Evolutionary conservation across 2,329 filamentous ascomycete species (phyloP).

Genomic region (Cordyceps pruinosa): DNA sequence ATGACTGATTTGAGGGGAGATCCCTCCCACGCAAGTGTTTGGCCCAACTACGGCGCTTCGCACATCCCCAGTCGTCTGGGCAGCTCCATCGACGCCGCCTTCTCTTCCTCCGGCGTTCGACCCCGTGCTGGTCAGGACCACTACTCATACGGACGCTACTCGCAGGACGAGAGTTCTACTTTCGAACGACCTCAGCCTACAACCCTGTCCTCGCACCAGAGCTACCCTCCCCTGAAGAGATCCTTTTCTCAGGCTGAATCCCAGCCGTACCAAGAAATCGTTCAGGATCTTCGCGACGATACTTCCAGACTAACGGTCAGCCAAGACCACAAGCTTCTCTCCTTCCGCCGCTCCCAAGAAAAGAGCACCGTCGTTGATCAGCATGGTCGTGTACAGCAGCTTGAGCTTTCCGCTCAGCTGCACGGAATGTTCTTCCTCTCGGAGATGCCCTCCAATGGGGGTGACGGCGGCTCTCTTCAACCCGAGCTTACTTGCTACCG

Average conservation of each 20-base stretch:
- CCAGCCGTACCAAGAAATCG: constrained; percentile 52
- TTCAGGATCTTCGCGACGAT: constrained; percentile 54
- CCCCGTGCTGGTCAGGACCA: constrained; percentile 44
- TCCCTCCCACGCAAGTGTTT: constrained; percentile 49
- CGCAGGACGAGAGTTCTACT: constrained; percentile 46
- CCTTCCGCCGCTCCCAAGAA: constrained; percentile 50
- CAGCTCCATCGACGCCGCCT: constrained; percentile 43
- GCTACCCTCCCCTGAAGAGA: constrained; percentile 50
- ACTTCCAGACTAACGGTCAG: constrained; percentile 49
- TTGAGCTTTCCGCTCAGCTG: constrained; percentile 65
- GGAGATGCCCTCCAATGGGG: constrained; percentile 62
- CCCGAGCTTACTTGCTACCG: constrained; percentile 93
- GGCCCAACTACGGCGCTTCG: constrained; percentile 51
- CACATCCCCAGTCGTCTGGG: constrained; percentile 47
- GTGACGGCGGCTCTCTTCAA: constrained; percentile 53
- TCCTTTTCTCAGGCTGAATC: constrained; percentile 50
- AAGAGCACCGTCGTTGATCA: constrained; percentile 55
- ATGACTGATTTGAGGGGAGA: constrained; percentile 59
- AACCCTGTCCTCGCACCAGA: constrained; percentile 42
- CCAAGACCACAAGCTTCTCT: constrained; percentile 55
- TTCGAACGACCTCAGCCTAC: constrained; percentile 48
- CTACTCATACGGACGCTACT: constrained; percentile 48
- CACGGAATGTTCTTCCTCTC: constrained; percentile 88
- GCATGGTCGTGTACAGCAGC: constrained; percentile 52
- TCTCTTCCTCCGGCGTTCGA: constrained; percentile 38